phyloP scores from a whole-genome alignment of 345 rosid species.

The Moricandia moricandioides region DNA sequence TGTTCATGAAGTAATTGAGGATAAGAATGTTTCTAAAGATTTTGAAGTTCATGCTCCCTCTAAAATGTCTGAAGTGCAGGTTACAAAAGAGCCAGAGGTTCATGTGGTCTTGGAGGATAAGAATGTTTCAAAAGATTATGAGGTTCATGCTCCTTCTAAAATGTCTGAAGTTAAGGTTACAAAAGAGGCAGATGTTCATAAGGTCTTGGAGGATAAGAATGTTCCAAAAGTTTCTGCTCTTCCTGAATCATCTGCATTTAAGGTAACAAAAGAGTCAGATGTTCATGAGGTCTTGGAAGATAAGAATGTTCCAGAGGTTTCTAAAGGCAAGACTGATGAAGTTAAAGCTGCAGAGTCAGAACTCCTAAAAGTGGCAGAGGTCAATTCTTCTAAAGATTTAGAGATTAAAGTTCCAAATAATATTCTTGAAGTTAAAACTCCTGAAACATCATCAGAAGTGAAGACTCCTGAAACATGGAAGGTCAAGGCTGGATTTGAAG shows the following conservation, averaged over 20 bases:
- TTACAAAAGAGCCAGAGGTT: slow-evolving; percentile 16
- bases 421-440: slow-evolving; percentile 9
- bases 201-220: slow-evolving; percentile 20
- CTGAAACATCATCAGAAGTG: slow-evolving; percentile 4
- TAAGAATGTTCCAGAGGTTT: slow-evolving; percentile 6
- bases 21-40: slow-evolving; percentile 10
- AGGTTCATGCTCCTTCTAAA: background rate
- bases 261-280: background rate
- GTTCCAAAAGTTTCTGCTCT: slow-evolving; percentile 3
- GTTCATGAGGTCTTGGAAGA: slow-evolving; percentile 26
- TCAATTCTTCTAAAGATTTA: slow-evolving; percentile 12
- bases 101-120: slow-evolving; percentile 8
- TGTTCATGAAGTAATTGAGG: slow-evolving; percentile 16
- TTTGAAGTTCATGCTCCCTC: background rate
- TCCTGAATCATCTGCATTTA: too few relatives aligned
- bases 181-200: slow-evolving; percentile 14
- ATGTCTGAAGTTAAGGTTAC: slow-evolving; percentile 14
- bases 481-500: background rate
- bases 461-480: background rate
- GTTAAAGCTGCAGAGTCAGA: slow-evolving; percentile 27
- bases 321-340: slow-evolving; percentile 6
- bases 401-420: slow-evolving; percentile 21
- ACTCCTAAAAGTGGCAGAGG: slow-evolving; percentile 32
- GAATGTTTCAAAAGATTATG: background rate
- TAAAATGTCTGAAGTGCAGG: background rate